A percentile compares a stretch with the other conserved stretches of the same genome.
Conservation (phyloP, 441 rosid genomes). For the Gossypium lobatum region DNA sequence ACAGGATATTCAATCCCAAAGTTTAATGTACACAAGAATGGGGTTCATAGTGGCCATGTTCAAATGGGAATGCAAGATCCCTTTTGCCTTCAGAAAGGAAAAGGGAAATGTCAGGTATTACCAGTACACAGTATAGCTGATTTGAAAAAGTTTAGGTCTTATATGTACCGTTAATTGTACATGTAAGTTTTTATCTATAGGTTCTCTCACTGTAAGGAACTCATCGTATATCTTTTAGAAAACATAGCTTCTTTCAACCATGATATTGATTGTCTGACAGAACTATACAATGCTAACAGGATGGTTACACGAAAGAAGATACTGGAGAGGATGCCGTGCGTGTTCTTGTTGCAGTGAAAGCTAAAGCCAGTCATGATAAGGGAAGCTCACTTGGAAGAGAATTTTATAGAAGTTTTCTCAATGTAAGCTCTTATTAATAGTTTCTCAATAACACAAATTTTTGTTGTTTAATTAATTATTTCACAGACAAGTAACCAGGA, state of each 20-base stretch:
- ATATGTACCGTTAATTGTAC: neutral
- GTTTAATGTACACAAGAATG: conserved; percentile 42
- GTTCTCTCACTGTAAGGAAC: neutral
- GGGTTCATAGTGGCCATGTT: conserved; percentile 84
- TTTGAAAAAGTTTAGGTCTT: neutral
- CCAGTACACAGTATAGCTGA: neutral
- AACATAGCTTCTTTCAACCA: neutral
- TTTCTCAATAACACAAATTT: neutral
- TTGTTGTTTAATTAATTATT: neutral
- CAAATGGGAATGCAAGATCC: conserved; percentile 69
- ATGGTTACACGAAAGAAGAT: conserved; percentile 70
- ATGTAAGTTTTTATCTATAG: neutral
- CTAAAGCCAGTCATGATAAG: conserved; percentile 47
- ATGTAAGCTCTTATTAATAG: conserved; percentile 38
- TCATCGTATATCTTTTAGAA: neutral
- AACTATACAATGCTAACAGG: conserved; percentile 35
- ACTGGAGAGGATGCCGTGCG: conserved; percentile 49
- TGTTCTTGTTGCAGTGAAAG: conserved; percentile 70
- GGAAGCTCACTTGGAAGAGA: conserved; percentile 43
- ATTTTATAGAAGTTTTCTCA: conserved; percentile 65
- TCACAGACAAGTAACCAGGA: neutral
- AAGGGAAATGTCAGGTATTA: conserved; percentile 72
- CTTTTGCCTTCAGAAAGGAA: conserved; percentile 45
- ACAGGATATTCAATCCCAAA: conserved; percentile 42
- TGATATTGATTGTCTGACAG: neutral